Base-by-base conservation (phyloP, 495 filamentous ascomycete species). In the Terfezia boudieri region DNA sequence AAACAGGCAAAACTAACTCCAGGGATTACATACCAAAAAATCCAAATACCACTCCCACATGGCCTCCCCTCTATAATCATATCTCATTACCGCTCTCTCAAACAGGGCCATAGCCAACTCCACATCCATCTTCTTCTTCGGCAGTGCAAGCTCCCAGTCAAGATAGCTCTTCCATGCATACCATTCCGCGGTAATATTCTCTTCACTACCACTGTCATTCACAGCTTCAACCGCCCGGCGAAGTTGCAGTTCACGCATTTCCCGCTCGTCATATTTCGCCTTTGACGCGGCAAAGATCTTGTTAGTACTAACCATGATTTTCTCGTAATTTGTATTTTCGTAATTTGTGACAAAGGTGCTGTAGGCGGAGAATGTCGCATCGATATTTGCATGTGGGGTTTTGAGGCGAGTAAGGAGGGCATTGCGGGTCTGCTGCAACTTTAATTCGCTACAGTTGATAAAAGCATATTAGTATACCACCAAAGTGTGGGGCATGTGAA, bases 21-120 rank as follows among this genome's bases (percentile, higher is more conserved):
- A 67, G 52, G 36, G 58, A 67, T 23, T 69, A 71, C 17, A 14
- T 20, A 46, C 41, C 8, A 93, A 68, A 60, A 86, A 83, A 54
- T 83, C 82, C 36, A 84, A 71, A 59, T 83, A 85, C 57, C 89
- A 83, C 57, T 82, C 78, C 87, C 87, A 94, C 48, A 84, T 71
- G 23, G 62, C 56, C 32, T 67, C 65, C 14, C 83, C 74, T 20
- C 17, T 46, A 20, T 14, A 46, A 46, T 46, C 41, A 46, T 46
- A 62, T 85, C 80, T 61, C 90, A 82, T 60, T 82, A 93, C 6
- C 94, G 69, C 26, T 22, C 84, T 72, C 43, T 77, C 74, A 53
- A 81, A 77, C 52, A 74, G 58, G 0, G 65, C 62, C 20, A 67
- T 58, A 22, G 69, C 66, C 54, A 69, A 73, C 64, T 75, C 65